Evolutionary conservation across 306 rosid species (phyloP).

Genomic region (Acmispon strigosus): DNA sequence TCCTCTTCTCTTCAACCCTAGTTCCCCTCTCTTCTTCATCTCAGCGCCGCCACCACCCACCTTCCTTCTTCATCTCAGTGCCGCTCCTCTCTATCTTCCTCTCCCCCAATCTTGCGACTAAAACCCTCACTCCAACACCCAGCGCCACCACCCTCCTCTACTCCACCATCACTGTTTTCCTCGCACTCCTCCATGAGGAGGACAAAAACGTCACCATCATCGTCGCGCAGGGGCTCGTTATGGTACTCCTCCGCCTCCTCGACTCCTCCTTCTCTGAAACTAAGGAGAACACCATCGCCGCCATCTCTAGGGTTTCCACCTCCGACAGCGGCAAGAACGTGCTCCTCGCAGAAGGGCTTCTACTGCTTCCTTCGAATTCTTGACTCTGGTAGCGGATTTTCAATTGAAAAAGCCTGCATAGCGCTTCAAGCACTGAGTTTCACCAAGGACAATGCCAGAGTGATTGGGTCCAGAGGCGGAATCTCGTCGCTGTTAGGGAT

Average conservation of each 20-base stretch:
- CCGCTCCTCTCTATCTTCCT: too few species aligned
- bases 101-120: too few species aligned
- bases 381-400: constrained; percentile 75
- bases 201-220: constrained; percentile 86
- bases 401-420: constrained; percentile 68
- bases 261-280: constrained; percentile 51
- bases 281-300: constrained; percentile 73
- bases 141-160: too few species aligned
- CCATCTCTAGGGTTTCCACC: constrained; percentile 59
- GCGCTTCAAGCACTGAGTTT: constrained; percentile 61
- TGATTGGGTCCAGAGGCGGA: constrained; percentile 84
- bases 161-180: too few species aligned
- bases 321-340: constrained; percentile 63
- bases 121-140: too few species aligned
- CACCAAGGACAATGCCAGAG: constrained; percentile 70
- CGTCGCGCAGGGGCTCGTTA: constrained; percentile 90
- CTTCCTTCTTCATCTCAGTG: too few species aligned
- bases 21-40: too few species aligned
- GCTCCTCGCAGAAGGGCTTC: constrained; percentile 65
- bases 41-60: too few species aligned
- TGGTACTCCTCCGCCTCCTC: constrained; percentile 61
- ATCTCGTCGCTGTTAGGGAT: constrained; percentile 79
- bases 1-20: too few species aligned
- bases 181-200: constrained; percentile 48
- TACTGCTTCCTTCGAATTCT: constrained; percentile 65